phyloP scores from a whole-genome alignment of 2,329 filamentous ascomycete genomes.

The Calonectria crousiana region DNA sequence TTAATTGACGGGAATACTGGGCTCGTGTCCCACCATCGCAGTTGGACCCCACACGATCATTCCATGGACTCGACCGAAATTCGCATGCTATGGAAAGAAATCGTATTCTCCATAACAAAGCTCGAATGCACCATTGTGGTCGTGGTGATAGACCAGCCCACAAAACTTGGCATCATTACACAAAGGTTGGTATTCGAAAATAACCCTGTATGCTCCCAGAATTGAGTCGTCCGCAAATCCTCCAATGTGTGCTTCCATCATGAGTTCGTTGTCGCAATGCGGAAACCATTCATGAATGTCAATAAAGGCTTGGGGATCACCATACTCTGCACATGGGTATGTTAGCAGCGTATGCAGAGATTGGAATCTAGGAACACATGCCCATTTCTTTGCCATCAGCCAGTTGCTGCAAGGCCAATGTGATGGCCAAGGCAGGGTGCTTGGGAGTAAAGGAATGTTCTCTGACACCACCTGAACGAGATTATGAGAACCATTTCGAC shows the following conservation, averaged over 20 bases:
- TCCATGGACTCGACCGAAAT: not conserved
- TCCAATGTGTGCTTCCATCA: not conserved
- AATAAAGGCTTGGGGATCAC: not conserved
- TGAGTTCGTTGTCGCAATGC: not conserved
- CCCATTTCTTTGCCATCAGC: not conserved
- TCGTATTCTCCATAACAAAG: not conserved
- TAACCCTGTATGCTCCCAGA: not conserved
- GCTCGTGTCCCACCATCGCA: not conserved
- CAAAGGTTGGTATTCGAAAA: not conserved
- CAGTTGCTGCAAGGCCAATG: not conserved
- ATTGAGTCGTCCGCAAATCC: not conserved
- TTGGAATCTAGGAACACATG: not conserved
- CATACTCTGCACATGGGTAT: not conserved
- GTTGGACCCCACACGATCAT: not conserved
- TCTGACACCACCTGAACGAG: not conserved
- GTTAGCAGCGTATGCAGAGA: not conserved
- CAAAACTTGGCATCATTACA: not conserved
- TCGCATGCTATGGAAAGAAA: not conserved
- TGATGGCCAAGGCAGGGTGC: not conserved
- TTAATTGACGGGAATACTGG: rapidly evolving
- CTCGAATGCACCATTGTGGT: not conserved
- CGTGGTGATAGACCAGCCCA: not conserved
- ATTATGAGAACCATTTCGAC: not conserved
- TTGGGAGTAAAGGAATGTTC: not conserved
- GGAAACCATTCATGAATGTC: not conserved